Conservation (phyloP, 495 filamentous ascomycete species). For the Penicillium canariense region DNA sequence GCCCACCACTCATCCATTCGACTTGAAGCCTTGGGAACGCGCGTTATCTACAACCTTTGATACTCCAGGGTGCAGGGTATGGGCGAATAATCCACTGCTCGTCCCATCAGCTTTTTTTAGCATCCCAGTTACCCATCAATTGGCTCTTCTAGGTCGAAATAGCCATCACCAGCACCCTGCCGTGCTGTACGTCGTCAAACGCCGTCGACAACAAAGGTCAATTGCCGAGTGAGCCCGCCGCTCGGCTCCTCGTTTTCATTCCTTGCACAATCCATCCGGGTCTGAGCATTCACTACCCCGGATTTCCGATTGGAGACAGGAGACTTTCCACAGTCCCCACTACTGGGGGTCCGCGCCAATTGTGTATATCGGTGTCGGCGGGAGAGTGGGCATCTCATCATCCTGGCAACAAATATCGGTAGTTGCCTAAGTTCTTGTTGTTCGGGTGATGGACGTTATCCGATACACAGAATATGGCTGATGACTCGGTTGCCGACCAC, state of each 20-base stretch:
- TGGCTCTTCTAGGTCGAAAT: not conserved
- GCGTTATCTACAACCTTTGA: not conserved
- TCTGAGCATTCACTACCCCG: not conserved
- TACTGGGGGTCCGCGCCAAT: not conserved
- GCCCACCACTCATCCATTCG: slow-evolving; percentile 1
- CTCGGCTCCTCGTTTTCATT: not conserved
- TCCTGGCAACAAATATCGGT: not conserved
- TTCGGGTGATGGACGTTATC: too few species aligned
- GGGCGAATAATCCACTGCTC: not conserved
- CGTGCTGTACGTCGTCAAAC: not conserved
- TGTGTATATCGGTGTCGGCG: not conserved
- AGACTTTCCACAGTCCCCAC: not conserved
- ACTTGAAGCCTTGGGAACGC: not conserved
- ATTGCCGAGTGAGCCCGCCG: slow-evolving; percentile 2
- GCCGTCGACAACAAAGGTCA: slow-evolving; percentile 8
- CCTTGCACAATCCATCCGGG: not conserved
- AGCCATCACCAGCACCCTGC: not conserved
- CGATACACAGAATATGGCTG: not conserved
- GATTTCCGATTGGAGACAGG: not conserved
- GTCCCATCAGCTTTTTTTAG: not conserved
- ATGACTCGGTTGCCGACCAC: not conserved
- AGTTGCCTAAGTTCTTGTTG: not conserved
- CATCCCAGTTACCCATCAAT: not conserved
- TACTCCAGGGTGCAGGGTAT: not conserved
- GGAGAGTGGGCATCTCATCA: not conserved